These are phyloP conservation scores for Penicillium ucsense DNA, from an alignment of 495 filamentous ascomycete genomes.

Conservation along the genomic window DNA sequence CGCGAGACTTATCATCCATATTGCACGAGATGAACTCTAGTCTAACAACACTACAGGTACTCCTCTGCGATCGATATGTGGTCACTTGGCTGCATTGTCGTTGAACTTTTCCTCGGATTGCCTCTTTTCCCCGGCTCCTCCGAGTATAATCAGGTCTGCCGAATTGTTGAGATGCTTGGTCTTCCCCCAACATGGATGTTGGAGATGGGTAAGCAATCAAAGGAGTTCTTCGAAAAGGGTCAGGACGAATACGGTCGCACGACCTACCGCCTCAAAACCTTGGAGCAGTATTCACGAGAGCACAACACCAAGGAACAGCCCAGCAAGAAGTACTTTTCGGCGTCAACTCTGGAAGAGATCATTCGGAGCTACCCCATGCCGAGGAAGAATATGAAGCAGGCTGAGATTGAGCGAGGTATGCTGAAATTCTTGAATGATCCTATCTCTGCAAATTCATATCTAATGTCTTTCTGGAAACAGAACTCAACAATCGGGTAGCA, in stretches of 20 bases:
- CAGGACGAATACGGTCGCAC: conserved; percentile 87
- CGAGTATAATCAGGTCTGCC: conserved; percentile 95
- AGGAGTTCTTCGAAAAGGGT: conserved; percentile 94
- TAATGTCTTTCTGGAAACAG: conserved; percentile 38
- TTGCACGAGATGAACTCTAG: neutral
- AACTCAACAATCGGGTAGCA: conserved; percentile 96
- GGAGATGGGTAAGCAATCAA: conserved; percentile 96
- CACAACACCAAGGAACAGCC: conserved; percentile 95
- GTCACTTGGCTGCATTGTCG: conserved; percentile 98
- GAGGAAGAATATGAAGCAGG: conserved; percentile 97
- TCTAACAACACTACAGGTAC: conserved; percentile 43
- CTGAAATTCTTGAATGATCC: neutral
- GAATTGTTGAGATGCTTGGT: conserved; percentile 98
- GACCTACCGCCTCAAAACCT: conserved; percentile 84
- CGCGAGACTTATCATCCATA: neutral
- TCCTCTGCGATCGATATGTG: conserved; percentile 99
- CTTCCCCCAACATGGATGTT: conserved; percentile 98
- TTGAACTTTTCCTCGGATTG: conserved; percentile 92
- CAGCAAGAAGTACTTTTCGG: conserved; percentile 98
- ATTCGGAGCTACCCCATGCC: conserved; percentile 97
- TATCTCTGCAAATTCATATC: neutral
- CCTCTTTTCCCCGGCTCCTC: conserved; percentile 96
- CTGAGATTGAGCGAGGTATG: conserved; percentile 91
- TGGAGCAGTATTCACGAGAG: conserved; percentile 95
- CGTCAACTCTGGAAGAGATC: conserved; percentile 88